Conservation (phyloP, 192 early-diverging fungal genomes). For the Podila clonocystis region DNA sequence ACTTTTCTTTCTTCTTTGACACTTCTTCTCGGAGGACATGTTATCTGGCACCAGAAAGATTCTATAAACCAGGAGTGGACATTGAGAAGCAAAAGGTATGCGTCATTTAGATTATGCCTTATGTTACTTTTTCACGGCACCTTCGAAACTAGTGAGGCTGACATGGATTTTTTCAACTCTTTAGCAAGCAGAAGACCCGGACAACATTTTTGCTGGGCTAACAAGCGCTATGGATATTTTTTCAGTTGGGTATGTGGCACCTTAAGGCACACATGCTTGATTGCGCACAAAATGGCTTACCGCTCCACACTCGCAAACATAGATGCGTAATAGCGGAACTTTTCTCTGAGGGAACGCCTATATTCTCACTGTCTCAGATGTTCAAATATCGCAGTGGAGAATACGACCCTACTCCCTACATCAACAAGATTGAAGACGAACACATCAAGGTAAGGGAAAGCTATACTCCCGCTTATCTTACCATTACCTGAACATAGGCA, state of each 20-base stretch:
- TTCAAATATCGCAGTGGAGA: slow-evolving; percentile 88
- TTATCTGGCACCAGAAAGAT: slow-evolving; percentile 96
- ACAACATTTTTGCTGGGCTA: slow-evolving; percentile 54
- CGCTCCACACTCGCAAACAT: background rate
- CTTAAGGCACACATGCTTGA: background rate
- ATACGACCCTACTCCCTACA: slow-evolving; percentile 72
- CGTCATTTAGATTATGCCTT: background rate
- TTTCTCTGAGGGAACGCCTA: slow-evolving; percentile 90
- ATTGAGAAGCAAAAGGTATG: slow-evolving; percentile 53
- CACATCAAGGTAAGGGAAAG: slow-evolving; percentile 69
- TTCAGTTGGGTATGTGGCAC: slow-evolving; percentile 76
- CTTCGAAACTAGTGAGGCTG: too few species aligned
- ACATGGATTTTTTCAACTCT: background rate
- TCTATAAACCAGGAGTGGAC: slow-evolving; percentile 81
- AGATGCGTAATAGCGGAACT: slow-evolving; percentile 92
- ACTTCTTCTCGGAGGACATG: slow-evolving; percentile 88
- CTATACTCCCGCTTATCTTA: background rate
- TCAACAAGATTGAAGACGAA: slow-evolving; percentile 86
- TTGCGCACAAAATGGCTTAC: background rate
- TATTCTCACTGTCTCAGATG: slow-evolving; percentile 93
- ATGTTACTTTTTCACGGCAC: too few species aligned
- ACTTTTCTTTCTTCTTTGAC: slow-evolving; percentile 98
- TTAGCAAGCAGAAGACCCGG: slow-evolving; percentile 28
- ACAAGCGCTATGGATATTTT: slow-evolving; percentile 95
- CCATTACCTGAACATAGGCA: background rate